Conservation (phyloP, 306 rosid genomes). For the Urtica urens region DNA sequence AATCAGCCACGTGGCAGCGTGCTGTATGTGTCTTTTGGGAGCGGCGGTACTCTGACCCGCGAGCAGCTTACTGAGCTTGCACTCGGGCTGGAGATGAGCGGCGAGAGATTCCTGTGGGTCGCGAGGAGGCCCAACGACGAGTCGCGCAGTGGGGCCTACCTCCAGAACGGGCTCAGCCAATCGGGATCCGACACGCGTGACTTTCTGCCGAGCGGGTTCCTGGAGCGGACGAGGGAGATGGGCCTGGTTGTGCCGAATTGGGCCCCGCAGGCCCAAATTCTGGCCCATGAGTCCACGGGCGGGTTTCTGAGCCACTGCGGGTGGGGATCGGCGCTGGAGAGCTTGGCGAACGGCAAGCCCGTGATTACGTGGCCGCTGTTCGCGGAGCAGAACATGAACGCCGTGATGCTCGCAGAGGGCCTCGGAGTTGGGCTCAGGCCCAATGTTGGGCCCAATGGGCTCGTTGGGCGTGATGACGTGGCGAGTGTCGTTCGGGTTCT, state of each 20-base stretch:
- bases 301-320: constrained; percentile 25
- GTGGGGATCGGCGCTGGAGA: constrained; percentile 18
- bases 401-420: constrained; percentile 7
- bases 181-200: neutral
- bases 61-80: constrained; percentile 34
- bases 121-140: constrained; percentile 33
- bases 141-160: constrained; percentile 4
- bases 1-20: constrained; percentile 43
- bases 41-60: constrained; percentile 38
- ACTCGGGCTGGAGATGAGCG: constrained; percentile 36
- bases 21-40: constrained; percentile 43
- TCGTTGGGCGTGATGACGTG: constrained; percentile 25
- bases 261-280: constrained; percentile 15
- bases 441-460: constrained; percentile 4
- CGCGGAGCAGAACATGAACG: constrained; percentile 21
- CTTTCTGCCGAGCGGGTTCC: constrained; percentile 16
- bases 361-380: constrained; percentile 22
- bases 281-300: constrained; percentile 9
- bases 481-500: constrained; percentile 8
- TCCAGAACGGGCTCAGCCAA: neutral
- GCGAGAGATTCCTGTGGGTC: constrained; percentile 44
- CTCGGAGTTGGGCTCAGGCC: constrained; percentile 24
- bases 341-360: constrained; percentile 4
- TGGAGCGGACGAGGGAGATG: constrained; percentile 2
- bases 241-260: constrained; percentile 11